A percentile compares a stretch with the other conserved stretches of the same genome.
These are phyloP conservation scores for California macrophylla DNA, from an alignment of 441 rosid species.

Conservation along the genomic window DNA sequence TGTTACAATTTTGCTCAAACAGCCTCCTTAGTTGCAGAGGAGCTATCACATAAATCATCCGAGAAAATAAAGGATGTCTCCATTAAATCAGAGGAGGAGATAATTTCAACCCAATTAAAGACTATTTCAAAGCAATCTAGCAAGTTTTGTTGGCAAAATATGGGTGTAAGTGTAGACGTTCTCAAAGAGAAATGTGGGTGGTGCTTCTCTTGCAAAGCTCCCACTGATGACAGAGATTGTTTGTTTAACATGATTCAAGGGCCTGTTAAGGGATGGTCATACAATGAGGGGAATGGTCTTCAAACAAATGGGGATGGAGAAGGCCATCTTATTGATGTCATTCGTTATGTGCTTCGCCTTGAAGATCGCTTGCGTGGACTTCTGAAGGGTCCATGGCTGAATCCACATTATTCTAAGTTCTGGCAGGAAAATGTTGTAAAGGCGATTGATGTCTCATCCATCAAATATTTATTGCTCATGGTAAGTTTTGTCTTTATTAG, in stretches of 20 bases:
- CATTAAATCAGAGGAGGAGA: conserved; percentile 53
- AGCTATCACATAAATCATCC: conserved; percentile 39
- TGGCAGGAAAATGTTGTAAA: conserved; percentile 54
- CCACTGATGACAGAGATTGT: conserved; percentile 49
- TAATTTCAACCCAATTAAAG: conserved; percentile 59
- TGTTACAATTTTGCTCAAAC: conserved; percentile 62
- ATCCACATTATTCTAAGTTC: conserved; percentile 44
- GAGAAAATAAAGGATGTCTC: conserved; percentile 30
- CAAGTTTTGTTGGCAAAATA: conserved; percentile 55
- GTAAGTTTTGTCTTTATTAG: conserved; percentile 31
- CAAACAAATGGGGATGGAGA: conserved; percentile 29
- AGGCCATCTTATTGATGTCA: conserved; percentile 48
- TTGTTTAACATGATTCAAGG: conserved; percentile 53
- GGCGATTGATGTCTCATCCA: conserved; percentile 43
- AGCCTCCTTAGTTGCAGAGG: conserved; percentile 59
- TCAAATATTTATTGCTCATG: conserved; percentile 43
- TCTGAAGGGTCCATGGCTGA: conserved; percentile 81
- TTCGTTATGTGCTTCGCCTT: conserved; percentile 43
- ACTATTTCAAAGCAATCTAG: conserved; percentile 49
- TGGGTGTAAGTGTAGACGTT: conserved; percentile 28
- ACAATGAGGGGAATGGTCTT: conserved; percentile 32
- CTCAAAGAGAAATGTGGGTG: conserved; percentile 89
- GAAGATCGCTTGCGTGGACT: conserved; percentile 80
- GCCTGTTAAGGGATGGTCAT: conserved; percentile 32
- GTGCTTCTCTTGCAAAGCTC: conserved; percentile 73